Evolutionary conservation across 2,329 filamentous ascomycete species (phyloP), one percentile per base, ranked within the genome.

Genomic region (Botrytis aclada): DNA sequence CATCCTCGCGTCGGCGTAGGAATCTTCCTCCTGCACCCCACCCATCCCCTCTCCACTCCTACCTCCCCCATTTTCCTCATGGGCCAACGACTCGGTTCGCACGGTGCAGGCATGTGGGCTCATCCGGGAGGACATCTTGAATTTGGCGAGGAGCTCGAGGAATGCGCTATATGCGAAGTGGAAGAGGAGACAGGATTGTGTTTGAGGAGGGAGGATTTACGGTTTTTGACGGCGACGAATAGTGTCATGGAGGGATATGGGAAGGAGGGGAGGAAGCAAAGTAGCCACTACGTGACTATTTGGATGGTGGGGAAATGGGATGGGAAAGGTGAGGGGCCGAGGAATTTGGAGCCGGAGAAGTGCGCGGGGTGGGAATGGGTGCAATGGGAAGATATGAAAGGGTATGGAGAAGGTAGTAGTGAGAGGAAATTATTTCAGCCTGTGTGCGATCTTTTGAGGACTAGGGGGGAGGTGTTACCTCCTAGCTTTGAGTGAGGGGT

Each of bases 121-220:
- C 86, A 93, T 22, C 92, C 93, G 0, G 93, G 93, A 34, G 93
- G 93, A 0, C 92, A 95, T 77, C 86, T 95, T 25, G 93, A 95
- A 74, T 87, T 88, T 72, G 87, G 87, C 74, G 93, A 95, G 79
- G 84, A 84, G 2, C 85, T 89, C 45, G 84, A 88, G 32, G 80
- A 82, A 0, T 94, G 92, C 73, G 91, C 92, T 0, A 85, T 83
- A 64, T 86, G 93, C 6, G 93, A 95, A 81, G 84, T 88, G 0
- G 79, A 88, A 0, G 93, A 95, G 80, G 93, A 95, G 79, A 93
- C 92, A 0, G 90, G 87, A 0, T 84, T 94, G 0, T 77, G 81
- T 0, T 84, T 94, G 1, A 83, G 80, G 1, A 39, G 14, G n/a
- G 45, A 34, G 4, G 84, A 86, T 10, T 66, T 87, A 8, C 84